Conservation (phyloP, 176 grass and related monocot genomes). For the Miscanthus lutarioriparius region DNA sequence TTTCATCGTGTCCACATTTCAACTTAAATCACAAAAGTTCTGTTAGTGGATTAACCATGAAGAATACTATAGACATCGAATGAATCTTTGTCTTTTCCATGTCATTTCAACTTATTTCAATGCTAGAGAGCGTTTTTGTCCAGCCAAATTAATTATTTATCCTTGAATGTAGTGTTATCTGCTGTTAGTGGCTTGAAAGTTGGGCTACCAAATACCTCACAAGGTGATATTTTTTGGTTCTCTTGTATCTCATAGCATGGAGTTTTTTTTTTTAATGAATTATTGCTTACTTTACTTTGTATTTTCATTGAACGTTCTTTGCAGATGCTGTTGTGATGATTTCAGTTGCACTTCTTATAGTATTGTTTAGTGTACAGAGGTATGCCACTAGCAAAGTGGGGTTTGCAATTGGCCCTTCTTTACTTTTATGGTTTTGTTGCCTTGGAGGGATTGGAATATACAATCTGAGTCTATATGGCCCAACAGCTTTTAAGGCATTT, state of each 20-base stretch:
- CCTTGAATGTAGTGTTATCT: conserved; percentile 68
- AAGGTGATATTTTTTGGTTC: conserved; percentile 55
- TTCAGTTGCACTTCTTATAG: conserved; percentile 88
- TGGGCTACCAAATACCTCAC: conserved; percentile 59
- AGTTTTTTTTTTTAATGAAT: not conserved
- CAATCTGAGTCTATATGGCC: conserved; percentile 80
- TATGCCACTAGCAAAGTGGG: conserved; percentile 96
- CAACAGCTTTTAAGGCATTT: conserved; percentile 75
- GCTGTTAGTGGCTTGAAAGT: conserved; percentile 94
- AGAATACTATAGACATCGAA: not conserved
- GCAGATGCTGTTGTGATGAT: conserved; percentile 88
- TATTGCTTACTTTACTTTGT: conserved; percentile 13
- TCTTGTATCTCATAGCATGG: conserved; percentile 7
- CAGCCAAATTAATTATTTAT: conserved; percentile 29
- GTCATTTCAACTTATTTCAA: not conserved
- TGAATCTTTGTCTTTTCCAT: not conserved
- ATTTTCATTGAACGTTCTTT: conserved; percentile 30
- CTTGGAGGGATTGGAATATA: conserved; percentile 85
- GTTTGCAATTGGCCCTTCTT: conserved; percentile 80
- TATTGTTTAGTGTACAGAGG: conserved; percentile 84
- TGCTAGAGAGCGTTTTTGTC: not conserved
- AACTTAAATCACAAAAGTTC: not conserved
- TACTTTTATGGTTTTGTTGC: conserved; percentile 96
- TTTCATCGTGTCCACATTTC: conserved; percentile 17
- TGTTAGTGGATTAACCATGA: not conserved